Base-by-base conservation (phyloP, 2,329 filamentous ascomycete species). In the Sporothrix pseudoabietina region DNA sequence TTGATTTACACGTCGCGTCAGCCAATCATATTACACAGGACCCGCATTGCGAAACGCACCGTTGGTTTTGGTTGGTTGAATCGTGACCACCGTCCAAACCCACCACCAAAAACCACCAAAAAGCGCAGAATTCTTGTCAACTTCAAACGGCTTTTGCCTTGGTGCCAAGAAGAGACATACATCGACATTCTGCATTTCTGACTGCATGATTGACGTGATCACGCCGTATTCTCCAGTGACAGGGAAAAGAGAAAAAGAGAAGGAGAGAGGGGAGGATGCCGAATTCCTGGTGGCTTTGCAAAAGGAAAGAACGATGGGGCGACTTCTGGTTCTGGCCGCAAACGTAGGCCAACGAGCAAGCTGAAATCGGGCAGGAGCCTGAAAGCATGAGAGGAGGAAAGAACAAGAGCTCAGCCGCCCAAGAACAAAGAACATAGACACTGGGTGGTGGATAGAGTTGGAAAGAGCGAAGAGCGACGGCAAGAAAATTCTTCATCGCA, bases 11-110 rank as follows among this genome's bases (percentile, higher is more conserved):
- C 30, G 54, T 26, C 73, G 69, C 41, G 32, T 32, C 26, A 30
- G 16, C 76, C 76, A 77, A 77, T 77, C 73, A 76, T 9, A 66
- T 49, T 66, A 12, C 19, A 1, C 5, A 4, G 19, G 41, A 30
- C 72, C 72, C 59, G 22, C 73, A 54, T 39, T 44, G 39, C 72
- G 73, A 74, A 73, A 73, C 69, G 30, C 54, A 35, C 32, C 54
- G 26, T 44, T 47, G 32, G 9, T 32, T 57, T 32, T 35, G 1
- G 32, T 61, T 61, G 57, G 57, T 7, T 61, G 16, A 61, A 22
- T 39, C 19, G 19, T 22, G 32, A 10, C 30, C 57, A 41, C 57
- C 57, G n/a, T 32, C 12, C 70, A 26, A 47, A 66, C 26, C n/a
- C 14, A 69, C 41, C 10, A 22, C 54, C 26, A 59, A 9, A 68